Evolutionary conservation across 345 rosid species (phyloP), one percentile per base, ranked within the genome.

Genomic region (Salix purpurea): DNA sequence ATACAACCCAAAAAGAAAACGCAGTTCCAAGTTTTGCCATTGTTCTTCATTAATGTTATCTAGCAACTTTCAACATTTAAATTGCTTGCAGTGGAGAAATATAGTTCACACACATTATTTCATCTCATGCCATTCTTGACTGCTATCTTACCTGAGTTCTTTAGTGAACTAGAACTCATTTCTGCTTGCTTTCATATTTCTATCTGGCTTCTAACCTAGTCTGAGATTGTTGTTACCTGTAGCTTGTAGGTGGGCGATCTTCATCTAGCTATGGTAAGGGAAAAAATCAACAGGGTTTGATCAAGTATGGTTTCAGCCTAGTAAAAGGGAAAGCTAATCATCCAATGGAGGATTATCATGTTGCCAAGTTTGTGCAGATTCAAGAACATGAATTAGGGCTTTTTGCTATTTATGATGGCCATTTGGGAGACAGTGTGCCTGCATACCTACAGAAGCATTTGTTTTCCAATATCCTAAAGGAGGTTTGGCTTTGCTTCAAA

Each of bases 291-390:
- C 85, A 77, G 71, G 88, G 88, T 72, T 70, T 80, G 71, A 81
- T 82, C 81, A 88, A 87, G 83, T 91, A 78, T 79, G 96, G 93
- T 21, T 91, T 85, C 81, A 84, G 88, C 81, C 83, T 91, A 72
- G 73, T 87, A 46, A 88, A 91, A 74, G 96, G 93, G 81, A 87
- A 84, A 79, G 88, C 93, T 26, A 83, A 83, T n/a, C 90, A 86
- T 80, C 89, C 96, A 34, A 89, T 91, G 96, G 96, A 91, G 80
- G 96, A 91, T 85, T 89, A 82, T 85, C 91, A 91, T 79, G 96
- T 91, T 60, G 90, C 96, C 4, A 86, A 91, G 82, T 88, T 88
- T 73, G 58, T 85, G 76, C 87, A 80, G 73, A 34, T 74, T 78
- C 77, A 86, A 69, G 91, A 65, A 62, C 88, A 84, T 56, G 93